A percentile compares a stretch with the other conserved stretches of the same genome.
Conservation (phyloP, 345 rosid genomes). For the Gossypium australe region DNA sequence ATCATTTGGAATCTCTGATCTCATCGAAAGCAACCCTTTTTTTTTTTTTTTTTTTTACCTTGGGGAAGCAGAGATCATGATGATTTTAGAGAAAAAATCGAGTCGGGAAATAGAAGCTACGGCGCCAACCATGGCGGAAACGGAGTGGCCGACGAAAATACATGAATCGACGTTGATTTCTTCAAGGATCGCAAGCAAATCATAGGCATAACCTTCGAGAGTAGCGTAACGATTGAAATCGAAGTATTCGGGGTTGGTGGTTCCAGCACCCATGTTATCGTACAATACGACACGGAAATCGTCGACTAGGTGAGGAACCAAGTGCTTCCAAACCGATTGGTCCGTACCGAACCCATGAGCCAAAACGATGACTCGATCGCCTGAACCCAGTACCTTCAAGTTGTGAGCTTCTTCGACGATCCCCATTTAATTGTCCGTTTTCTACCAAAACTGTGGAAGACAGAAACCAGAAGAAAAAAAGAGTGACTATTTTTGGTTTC, state of each 20-base stretch:
- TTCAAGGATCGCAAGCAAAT: slow-evolving; percentile 75
- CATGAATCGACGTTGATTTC: slow-evolving; percentile 54
- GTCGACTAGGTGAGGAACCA: slow-evolving; percentile 72
- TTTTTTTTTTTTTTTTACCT: slow-evolving; percentile 37
- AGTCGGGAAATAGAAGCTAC: slow-evolving; percentile 85
- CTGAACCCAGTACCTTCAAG: slow-evolving; percentile 62
- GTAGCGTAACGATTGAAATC: slow-evolving; percentile 69
- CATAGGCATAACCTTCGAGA: slow-evolving; percentile 73
- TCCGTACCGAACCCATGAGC: slow-evolving; percentile 94
- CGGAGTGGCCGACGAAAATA: slow-evolving; percentile 77
- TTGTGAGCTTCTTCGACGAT: slow-evolving; percentile 81
- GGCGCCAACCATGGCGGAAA: slow-evolving; percentile 71
- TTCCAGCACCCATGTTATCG: slow-evolving; percentile 92
- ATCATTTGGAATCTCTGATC: not conserved
- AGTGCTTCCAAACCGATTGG: slow-evolving; percentile 91
- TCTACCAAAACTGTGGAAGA: not conserved
- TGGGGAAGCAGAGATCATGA: slow-evolving; percentile 70
- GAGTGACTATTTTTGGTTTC: not conserved
- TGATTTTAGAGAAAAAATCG: slow-evolving; percentile 65
- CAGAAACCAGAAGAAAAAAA: not conserved
- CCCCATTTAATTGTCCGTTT: slow-evolving; percentile 38
- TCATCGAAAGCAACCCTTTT: not conserved
- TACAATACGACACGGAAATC: slow-evolving; percentile 60
- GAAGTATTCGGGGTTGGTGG: slow-evolving; percentile 84
- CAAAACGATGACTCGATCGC: slow-evolving; percentile 47